Evolutionary conservation across 768 basidiomycete genomes (phyloP).

Genomic region (Rossbeevera mucosa): DNA sequence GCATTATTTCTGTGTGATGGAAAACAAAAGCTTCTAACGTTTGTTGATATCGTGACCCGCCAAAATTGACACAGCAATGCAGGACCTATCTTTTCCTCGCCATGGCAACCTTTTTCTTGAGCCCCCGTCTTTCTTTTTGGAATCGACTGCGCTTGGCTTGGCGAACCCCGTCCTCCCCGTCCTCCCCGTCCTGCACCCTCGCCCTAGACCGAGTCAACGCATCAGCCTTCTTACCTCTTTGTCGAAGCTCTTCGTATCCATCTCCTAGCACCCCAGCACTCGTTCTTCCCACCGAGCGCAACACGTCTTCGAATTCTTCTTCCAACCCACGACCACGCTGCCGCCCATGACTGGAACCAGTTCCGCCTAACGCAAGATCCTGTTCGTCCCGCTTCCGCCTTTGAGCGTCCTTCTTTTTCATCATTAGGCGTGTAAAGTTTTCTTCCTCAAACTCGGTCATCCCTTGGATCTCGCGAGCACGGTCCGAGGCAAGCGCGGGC

Average conservation of each 20-base stretch:
- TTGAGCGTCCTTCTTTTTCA: constrained; percentile 82
- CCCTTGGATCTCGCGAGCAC: constrained; percentile 73
- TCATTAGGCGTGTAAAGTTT: constrained; percentile 84
- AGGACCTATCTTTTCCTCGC: constrained; percentile 14
- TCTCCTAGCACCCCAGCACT: constrained; percentile 45
- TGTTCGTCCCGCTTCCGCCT: constrained; percentile 76
- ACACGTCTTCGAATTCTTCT: constrained; percentile 80
- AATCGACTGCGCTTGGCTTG: constrained; percentile 38
- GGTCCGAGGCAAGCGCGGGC: constrained; percentile 51
- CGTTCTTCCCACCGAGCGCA: constrained; percentile 54
- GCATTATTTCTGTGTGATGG: too few species aligned
- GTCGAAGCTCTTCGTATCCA: constrained; percentile 79
- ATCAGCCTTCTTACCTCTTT: constrained; percentile 58
- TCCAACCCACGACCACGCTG: constrained; percentile 66
- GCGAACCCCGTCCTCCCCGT: constrained; percentile 27
- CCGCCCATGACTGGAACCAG: constrained; percentile 49
- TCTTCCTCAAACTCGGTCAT: constrained; percentile 92
- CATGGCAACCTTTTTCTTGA: constrained; percentile 29
- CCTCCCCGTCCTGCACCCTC: constrained; percentile 27
- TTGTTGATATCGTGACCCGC: too few species aligned
- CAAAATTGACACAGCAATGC: too few species aligned
- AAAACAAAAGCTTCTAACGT: too few species aligned
- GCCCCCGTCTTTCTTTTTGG: constrained; percentile 38
- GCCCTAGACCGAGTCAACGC: constrained; percentile 56
- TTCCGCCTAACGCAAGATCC: constrained; percentile 81